Base-by-base conservation (phyloP, 1,139 yeast genomes). In the Debaryomycetaceae sp. region DNA sequence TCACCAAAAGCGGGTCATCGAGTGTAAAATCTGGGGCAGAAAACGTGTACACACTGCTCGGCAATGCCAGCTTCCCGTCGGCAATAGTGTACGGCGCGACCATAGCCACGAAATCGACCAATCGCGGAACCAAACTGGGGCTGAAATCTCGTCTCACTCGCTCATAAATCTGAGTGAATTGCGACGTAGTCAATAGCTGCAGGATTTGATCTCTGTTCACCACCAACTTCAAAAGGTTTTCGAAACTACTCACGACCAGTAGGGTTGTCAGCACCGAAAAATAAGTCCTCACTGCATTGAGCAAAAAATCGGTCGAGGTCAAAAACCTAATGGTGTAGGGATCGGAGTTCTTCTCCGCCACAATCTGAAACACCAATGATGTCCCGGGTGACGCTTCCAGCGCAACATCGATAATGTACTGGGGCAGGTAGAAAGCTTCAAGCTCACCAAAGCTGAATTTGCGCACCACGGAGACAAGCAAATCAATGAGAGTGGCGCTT, bases 1-100 rank as follows among this genome's bases (percentile, higher is more conserved):
- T 45, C 7, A 46, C 47, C 19, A 52, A 49, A 18, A 60, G 43
- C 1, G 58, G 55, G 37, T 59, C 65, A 9, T 45, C 46, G 3
- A 40, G 25, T 6, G 35, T 25, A 28, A 42, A 31, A 32, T 50
- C 53, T 5, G 34, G 31, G 7, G 26, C 29, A 9, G 42, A 29
- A 31, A 46, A 42, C 10, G 25, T 29, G 27, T 37, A 47, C 16
- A 39, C 13, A 41, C 22, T 28, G 30, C 18, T 24, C 36, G 38
- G 27, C 17, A 28, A 23, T 31, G 15, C 23, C 32, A 38, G 21
- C 30, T 31, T 7, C 30, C 20, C 9, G 16, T 22, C 21, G 7
- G 4, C 30, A 27, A 16, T 28, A 21, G 24, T 43, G 36, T 11
- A 18, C 6, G 52, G 51, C n/a, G 40, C 19, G 14, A 53, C 25